Percentiles rank a stretch among this genome's conserved stretches.
These are phyloP conservation scores for Phytophthora vignae DNA, from an alignment of 352 stramenopile species.

Conservation along the genomic window DNA sequence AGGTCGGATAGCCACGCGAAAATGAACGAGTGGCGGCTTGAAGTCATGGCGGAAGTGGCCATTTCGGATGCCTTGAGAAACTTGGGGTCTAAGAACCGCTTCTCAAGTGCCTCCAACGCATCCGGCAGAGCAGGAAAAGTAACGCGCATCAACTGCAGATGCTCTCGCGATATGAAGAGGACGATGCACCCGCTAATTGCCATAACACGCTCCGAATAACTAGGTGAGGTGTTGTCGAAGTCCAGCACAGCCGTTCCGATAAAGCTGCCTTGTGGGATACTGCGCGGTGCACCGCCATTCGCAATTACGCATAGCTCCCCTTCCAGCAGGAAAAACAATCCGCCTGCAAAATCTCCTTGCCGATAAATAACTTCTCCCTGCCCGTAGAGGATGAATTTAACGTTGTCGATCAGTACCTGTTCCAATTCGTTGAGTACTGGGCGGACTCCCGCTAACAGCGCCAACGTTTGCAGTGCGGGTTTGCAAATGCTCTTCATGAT, in stretches of 20 bases:
- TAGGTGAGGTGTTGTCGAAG: slow-evolving; percentile 42
- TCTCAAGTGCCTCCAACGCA: slow-evolving; percentile 52
- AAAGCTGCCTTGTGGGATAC: slow-evolving; percentile 59
- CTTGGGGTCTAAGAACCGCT: slow-evolving; percentile 59
- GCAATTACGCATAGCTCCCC: slow-evolving; percentile 60
- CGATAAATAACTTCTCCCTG: slow-evolving; percentile 75
- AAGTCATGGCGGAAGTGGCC: slow-evolving; percentile 6
- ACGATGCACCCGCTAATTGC: slow-evolving; percentile 66
- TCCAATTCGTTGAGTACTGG: slow-evolving; percentile 61
- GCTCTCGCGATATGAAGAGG: slow-evolving; percentile 59
- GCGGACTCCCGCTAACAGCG: slow-evolving; percentile 51
- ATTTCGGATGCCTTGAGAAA: slow-evolving; percentile 54
- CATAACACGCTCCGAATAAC: slow-evolving; percentile 57
- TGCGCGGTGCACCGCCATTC: slow-evolving; percentile 44
- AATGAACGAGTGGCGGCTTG: slow-evolving; percentile 12
- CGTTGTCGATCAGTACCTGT: slow-evolving; percentile 65
- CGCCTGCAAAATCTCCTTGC: slow-evolving; percentile 63
- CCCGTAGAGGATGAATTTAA: slow-evolving; percentile 74
- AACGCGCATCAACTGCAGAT: slow-evolving; percentile 48
- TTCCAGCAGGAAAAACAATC: slow-evolving; percentile 67
- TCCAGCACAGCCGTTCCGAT: slow-evolving; percentile 58
- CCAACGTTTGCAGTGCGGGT: slow-evolving; percentile 62
- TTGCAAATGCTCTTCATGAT: slow-evolving; percentile 73
- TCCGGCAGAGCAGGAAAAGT: slow-evolving; percentile 44
- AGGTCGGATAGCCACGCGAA: slow-evolving; percentile 24